These are phyloP conservation scores for Diaporthe amygdali DNA, from an alignment of 2,329 filamentous ascomycete genomes.

Conservation along the genomic window DNA sequence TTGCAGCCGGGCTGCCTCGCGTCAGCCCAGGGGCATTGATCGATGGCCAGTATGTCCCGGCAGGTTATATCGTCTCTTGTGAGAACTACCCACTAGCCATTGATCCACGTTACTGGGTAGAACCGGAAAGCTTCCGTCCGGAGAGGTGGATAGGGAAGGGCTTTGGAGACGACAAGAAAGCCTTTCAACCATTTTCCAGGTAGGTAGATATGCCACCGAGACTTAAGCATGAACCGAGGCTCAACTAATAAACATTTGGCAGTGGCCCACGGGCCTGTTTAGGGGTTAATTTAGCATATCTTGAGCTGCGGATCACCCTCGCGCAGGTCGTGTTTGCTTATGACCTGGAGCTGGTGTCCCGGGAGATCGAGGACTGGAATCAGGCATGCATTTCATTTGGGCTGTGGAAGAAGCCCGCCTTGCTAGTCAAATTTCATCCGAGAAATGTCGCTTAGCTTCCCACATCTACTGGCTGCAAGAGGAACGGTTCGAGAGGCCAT, in stretches of 20 bases:
- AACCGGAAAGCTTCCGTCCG: slow-evolving; percentile 16
- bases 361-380: slow-evolving; percentile 21
- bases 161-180: slow-evolving; percentile 29
- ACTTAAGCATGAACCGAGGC: accelerated
- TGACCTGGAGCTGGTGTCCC: slow-evolving; percentile 27
- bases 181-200: slow-evolving; percentile 36
- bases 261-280: slow-evolving; percentile 23
- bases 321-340: slow-evolving; percentile 35
- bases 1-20: slow-evolving; percentile 19
- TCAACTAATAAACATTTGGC: not conserved
- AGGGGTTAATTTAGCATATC: slow-evolving; percentile 32
- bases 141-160: slow-evolving; percentile 22
- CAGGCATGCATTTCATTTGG: slow-evolving; percentile 1
- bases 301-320: slow-evolving; percentile 35
- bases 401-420: slow-evolving; percentile 18
- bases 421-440: slow-evolving; percentile 22
- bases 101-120: slow-evolving; percentile 22
- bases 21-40: slow-evolving; percentile 23
- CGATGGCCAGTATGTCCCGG: slow-evolving; percentile 24
- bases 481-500: not conserved
- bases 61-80: slow-evolving; percentile 4
- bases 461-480: not conserved
- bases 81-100: slow-evolving; percentile 14
- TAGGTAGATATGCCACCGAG: not conserved
- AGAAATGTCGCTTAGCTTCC: not conserved